Evolutionary conservation across 768 basidiomycete species (phyloP), one percentile per base, ranked within the genome.

Genomic region (Tephrocybe rancida): DNA sequence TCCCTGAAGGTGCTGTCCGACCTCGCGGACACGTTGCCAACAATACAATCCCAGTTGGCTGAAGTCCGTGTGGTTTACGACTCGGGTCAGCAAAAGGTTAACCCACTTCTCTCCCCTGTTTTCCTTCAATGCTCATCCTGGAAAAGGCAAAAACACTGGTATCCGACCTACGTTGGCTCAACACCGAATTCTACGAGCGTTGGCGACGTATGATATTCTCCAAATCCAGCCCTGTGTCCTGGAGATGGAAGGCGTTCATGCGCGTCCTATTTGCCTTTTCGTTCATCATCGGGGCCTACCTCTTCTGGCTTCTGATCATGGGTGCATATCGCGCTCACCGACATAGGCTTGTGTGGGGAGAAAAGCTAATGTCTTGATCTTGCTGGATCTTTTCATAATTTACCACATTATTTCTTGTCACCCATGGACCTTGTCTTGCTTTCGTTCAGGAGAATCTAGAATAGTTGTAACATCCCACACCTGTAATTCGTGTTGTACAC

Each of bases 331-430:
- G 85, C 32, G 90, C 89, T 19, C 87, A 92, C 65, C 77, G 85
- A 60, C 83, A 89, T 61, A 74, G 87, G 37, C 79, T 90, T 19
- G 82, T 92, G 13, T 92, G 88, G 88, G 90, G 90, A 46, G 88
- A 88, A 62, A 80, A 84, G 47, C 73, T 92, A 52, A 87, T 90
- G 79, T 87, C 84, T 41, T 91, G 67, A 53, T 48, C 14, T 34
- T 21, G 19, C 18, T 38, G 25, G 11, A 21, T 14, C 38, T 42
- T 37, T 34, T 55, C 22, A 22, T 57, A 37, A 7, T 34, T n/a
- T n/a, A 30, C 18, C 38, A 29, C 35, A 24, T 39, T 9, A 8
- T 4, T 43, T 18, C 13, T 32, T 26, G n/a, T 41, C 14, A 9
- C 11, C 14, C 45, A 41, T 55, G 49, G 41, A 59, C 32, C 50